Evolutionary conservation across 1,284 basidiomycete genomes (phyloP).

Genomic region (Marasmius sp.): DNA sequence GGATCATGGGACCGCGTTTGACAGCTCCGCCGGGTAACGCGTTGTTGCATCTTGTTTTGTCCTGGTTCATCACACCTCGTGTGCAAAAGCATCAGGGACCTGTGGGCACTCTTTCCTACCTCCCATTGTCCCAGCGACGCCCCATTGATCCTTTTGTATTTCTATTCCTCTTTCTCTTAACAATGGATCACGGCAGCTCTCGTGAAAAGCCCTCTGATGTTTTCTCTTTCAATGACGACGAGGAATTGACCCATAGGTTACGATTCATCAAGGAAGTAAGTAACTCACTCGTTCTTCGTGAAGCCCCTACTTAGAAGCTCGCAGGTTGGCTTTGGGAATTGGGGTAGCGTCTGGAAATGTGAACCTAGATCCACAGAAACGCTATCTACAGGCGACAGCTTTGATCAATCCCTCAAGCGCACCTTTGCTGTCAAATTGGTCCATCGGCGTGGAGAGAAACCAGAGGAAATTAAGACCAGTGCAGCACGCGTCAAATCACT

Average conservation of each 20-base stretch:
- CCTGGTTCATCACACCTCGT: slow-evolving; percentile 4
- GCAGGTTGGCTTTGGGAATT: slow-evolving; percentile 84
- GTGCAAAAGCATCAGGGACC: not conserved
- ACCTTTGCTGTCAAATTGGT: slow-evolving; percentile 90
- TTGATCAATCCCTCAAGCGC: slow-evolving; percentile 38
- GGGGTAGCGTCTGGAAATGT: slow-evolving; percentile 83
- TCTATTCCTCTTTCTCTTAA: slow-evolving; percentile 3
- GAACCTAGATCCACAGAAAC: slow-evolving; percentile 51
- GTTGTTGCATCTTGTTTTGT: not conserved
- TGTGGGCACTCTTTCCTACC: not conserved
- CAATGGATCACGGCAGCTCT: slow-evolving; percentile 12
- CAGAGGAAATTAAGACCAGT: slow-evolving; percentile 55
- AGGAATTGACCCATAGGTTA: slow-evolving; percentile 43
- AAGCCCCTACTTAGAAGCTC: slow-evolving; percentile 6
- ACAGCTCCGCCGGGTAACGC: not conserved
- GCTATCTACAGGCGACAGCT: slow-evolving; percentile 31
- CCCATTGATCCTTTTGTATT: slow-evolving; percentile 7
- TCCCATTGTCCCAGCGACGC: slow-evolving; percentile 3
- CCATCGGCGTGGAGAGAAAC: slow-evolving; percentile 66
- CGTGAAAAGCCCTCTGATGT: slow-evolving; percentile 35
- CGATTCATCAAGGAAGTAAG: slow-evolving; percentile 76
- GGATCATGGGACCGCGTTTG: not conserved
- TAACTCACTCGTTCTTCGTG: slow-evolving; percentile 4
- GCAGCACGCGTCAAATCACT: slow-evolving; percentile 85
- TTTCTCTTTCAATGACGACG: slow-evolving; percentile 42